Evolutionary conservation across 805 yeast genomes (phyloP).

Genomic region (Priceomyces medius): DNA sequence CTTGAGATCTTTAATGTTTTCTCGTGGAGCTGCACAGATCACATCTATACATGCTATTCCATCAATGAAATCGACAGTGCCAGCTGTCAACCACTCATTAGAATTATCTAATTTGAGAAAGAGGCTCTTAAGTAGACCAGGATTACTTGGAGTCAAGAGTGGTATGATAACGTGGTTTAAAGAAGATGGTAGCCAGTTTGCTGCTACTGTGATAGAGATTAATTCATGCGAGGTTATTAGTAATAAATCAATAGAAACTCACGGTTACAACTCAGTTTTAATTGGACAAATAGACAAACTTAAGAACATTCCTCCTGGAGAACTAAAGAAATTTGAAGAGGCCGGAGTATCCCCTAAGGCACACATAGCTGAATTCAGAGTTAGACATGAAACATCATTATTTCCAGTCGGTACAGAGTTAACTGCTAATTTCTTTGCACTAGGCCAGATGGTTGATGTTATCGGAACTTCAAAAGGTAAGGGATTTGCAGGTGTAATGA

Average conservation of each 20-base stretch:
- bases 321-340: conserved; percentile 73
- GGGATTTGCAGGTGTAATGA: conserved; percentile 98
- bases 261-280: conserved; percentile 85
- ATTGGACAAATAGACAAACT: conserved; percentile 78
- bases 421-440: conserved; percentile 77
- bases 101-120: conserved; percentile 70
- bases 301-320: conserved; percentile 53
- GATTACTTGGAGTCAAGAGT: conserved; percentile 76
- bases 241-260: conserved; percentile 64
- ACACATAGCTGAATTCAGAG: conserved; percentile 73
- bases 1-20: conserved; percentile 8
- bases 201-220: conserved; percentile 86
- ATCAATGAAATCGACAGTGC: conserved; percentile 43
- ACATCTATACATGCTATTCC: conserved; percentile 54
- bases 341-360: conserved; percentile 85
- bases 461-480: conserved; percentile 84
- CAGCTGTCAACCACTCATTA: conserved; percentile 62
- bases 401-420: conserved; percentile 76
- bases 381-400: conserved; percentile 62
- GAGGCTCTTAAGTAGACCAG: conserved; percentile 74
- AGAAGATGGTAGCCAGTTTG: conserved; percentile 63
- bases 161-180: conserved; percentile 90
- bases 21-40: conserved; percentile 43
- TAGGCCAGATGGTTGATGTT: conserved; percentile 82
- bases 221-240: conserved; percentile 83